Conservation (phyloP, 164 flowering plant species). For the Tetracentron sinense region DNA sequence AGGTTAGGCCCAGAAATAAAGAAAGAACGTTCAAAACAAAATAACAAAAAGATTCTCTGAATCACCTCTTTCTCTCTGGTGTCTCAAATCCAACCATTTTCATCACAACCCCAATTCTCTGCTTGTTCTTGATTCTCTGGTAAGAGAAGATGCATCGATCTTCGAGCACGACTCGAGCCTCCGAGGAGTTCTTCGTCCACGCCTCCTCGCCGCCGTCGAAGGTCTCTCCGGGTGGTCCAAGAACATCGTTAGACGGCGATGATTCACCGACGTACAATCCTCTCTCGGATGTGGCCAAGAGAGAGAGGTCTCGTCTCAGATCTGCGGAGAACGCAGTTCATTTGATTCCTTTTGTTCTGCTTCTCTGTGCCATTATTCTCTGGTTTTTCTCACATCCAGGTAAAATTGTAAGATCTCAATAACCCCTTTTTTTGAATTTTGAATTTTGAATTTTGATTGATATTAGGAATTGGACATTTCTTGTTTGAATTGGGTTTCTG, state of each 20-base stretch:
- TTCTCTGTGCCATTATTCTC: slow-evolving; percentile 51
- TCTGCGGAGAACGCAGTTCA: slow-evolving; percentile 64
- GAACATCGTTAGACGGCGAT: slow-evolving; percentile 12
- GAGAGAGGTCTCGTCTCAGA: slow-evolving; percentile 42
- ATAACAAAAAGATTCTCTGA: too few relatives aligned
- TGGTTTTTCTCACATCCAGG: slow-evolving; percentile 71
- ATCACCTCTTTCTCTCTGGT: too few relatives aligned
- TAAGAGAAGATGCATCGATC: slow-evolving; percentile 44
- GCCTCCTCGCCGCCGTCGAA: slow-evolving; percentile 6
- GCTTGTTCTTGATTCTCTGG: neutral
- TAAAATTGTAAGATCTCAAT: slow-evolving; percentile 7
- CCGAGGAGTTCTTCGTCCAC: slow-evolving; percentile 34
- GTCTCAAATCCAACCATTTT: too few relatives aligned
- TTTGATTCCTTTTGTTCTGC: slow-evolving; percentile 58
- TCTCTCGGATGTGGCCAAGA: slow-evolving; percentile 43
- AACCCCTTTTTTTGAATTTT: neutral
- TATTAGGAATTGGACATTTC: too few relatives aligned
- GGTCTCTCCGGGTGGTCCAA: slow-evolving; percentile 2
- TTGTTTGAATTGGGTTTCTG: neutral
- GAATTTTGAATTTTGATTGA: neutral
- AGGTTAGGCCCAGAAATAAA: too few relatives aligned
- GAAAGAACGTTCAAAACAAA: too few relatives aligned
- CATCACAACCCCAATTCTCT: too few relatives aligned
- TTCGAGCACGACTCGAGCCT: slow-evolving; percentile 34
- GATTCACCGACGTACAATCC: slow-evolving; percentile 49